Evolutionary conservation across 2,329 filamentous ascomycete genomes (phyloP), one percentile per base, ranked within the genome.

Genomic region (Pyrenophora graminea): DNA sequence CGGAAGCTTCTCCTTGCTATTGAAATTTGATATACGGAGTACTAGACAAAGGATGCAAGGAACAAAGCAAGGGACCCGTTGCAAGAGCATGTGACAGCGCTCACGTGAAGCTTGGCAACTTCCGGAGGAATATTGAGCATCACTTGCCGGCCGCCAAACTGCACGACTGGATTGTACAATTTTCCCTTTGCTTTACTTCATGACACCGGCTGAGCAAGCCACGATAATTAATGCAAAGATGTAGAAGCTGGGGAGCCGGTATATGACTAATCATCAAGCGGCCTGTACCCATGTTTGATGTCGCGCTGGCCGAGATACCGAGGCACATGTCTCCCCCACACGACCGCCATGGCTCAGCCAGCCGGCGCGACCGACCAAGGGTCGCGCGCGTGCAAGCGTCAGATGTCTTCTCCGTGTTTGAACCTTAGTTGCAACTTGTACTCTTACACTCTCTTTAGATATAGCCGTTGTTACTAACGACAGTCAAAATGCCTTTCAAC

Each of bases 401-500:
- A 52, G 44, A 52, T 58, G 50, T 36, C 33, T 38, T 51, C 32
- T 36, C 17, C 15, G 13, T 25, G 21, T 31, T 41, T 44, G n/a
- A 38, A 17, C 15, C 38, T 37, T 32, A 9, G 27, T 38, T 38
- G 38, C 18, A 25, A n/a, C 43, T 27, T 45, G 2, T 47, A 31
- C 39, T 36, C 32, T 6, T 8, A 39, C 25, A 39, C 17, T 21
- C 21, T 15, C 19, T 19, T 32, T 34, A 39, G 6, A 39, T 33
- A 45, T 45, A 44, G 18, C 13, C 27, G 17, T 19, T 42, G 12
- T n/a, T 19, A 25, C 27, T 21, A 38, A 58, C 21, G 32, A 36
- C 17, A 12, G 25, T 39, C 46, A 57, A 9, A 8, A 87, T 87
- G 84, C 81, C 81, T 58, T 86, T 87, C 79, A 83, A 84, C 62